Evolutionary conservation across 805 yeast species (phyloP).

Genomic region (Cyberlindnera mississippiensis): DNA sequence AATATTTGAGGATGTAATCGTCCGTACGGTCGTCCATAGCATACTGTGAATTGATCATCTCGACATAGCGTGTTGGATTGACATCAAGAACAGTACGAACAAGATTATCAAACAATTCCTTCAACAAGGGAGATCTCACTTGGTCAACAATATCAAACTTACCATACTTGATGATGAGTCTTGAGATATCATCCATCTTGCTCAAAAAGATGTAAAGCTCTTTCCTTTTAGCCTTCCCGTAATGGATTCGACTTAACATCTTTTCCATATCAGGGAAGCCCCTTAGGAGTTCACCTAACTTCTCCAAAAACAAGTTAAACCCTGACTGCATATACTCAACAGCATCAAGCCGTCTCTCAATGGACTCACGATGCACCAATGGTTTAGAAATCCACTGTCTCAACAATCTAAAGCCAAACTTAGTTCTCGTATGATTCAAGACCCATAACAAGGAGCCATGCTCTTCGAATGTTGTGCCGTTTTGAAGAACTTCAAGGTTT

Average conservation of each 20-base stretch:
- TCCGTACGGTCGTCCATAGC: slow-evolving; percentile 51
- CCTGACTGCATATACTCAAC: slow-evolving; percentile 43
- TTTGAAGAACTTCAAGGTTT: slow-evolving; percentile 71
- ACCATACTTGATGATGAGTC: slow-evolving; percentile 28
- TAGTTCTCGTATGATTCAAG: slow-evolving; percentile 74
- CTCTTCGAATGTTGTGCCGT: slow-evolving; percentile 50
- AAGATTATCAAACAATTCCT: slow-evolving; percentile 36
- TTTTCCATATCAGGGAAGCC: slow-evolving; percentile 55
- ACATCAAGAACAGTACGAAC: slow-evolving; percentile 31
- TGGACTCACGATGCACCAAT: slow-evolving; percentile 46
- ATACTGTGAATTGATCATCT: slow-evolving; percentile 44
- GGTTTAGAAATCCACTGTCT: slow-evolving; percentile 77
- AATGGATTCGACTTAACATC: slow-evolving; percentile 54
- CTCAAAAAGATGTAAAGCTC: slow-evolving; percentile 55
- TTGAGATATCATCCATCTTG: slow-evolving; percentile 33
- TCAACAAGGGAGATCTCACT: slow-evolving; percentile 33
- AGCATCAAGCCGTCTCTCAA: slow-evolving; percentile 62
- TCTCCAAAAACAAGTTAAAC: slow-evolving; percentile 37
- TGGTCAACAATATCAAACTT: slow-evolving; percentile 24
- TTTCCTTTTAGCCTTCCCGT: slow-evolving; percentile 52
- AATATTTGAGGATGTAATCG: slow-evolving; percentile 42
- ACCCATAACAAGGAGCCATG: slow-evolving; percentile 78
- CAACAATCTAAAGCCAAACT: slow-evolving; percentile 67
- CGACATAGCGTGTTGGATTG: slow-evolving; percentile 34
- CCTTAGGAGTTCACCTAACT: slow-evolving; percentile 31